Evolutionary conservation across 163 green algal species (phyloP).

Genomic region (Scenedesmus sp.): DNA sequence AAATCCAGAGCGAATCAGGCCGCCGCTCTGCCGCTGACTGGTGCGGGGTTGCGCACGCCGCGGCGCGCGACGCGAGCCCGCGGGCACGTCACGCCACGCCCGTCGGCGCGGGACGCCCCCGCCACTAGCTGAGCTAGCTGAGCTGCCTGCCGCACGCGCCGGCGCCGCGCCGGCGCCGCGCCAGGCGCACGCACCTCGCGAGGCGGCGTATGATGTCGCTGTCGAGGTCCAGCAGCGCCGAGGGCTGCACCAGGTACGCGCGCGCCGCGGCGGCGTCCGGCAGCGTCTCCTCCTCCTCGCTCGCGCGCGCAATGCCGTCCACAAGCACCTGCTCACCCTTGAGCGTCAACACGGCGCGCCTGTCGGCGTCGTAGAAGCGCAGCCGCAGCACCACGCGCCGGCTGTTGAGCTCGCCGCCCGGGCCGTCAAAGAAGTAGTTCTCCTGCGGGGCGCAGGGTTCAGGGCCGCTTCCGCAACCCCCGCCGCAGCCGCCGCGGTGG

Average conservation of each 20-base stretch:
- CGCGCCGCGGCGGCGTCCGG: conserved; percentile 61
- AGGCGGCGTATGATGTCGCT: conserved; percentile 29
- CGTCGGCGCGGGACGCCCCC: too few relatives aligned
- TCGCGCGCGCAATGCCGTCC: conserved; percentile 84
- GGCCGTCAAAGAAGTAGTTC: conserved; percentile 97
- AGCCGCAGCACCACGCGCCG: conserved; percentile 78
- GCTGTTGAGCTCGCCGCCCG: conserved; percentile 77
- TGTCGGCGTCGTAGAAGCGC: conserved; percentile 84
- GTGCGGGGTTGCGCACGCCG: too few relatives aligned
- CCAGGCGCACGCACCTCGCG: conserved; percentile 24
- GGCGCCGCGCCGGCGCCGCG: too few relatives aligned
- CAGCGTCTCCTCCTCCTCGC: conserved; percentile 82
- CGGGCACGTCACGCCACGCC: neutral
- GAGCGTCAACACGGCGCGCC: conserved; percentile 86
- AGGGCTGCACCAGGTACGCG: conserved; percentile 64
- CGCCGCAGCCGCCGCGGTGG: neutral
- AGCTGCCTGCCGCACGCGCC: conserved; percentile 63
- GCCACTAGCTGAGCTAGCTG: neutral
- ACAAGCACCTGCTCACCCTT: conserved; percentile 88
- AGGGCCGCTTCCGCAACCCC: neutral
- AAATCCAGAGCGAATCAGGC: neutral
- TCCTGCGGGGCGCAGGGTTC: conserved; percentile 78
- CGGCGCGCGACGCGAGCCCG: too few relatives aligned
- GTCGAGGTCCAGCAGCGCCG: conserved; percentile 61
- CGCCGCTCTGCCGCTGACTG: too few relatives aligned